phyloP scores from a whole-genome alignment of 257 asterid species.

The Solanum virginianum region DNA sequence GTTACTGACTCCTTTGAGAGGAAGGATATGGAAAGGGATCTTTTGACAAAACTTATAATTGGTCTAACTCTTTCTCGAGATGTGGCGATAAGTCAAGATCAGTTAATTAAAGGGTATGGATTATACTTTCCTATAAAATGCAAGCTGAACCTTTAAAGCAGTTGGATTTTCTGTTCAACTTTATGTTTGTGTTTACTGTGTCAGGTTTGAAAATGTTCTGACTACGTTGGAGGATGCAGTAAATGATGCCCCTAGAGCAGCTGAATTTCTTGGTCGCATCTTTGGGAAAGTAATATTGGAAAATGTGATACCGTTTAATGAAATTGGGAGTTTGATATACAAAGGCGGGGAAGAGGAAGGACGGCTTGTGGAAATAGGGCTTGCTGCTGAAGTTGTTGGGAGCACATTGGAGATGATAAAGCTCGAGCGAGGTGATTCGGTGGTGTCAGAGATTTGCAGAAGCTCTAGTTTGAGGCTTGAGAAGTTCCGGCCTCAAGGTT shows the following conservation, averaged over 20 bases:
- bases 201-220: slow-evolving; percentile 31
- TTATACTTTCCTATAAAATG: background rate
- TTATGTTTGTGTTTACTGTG: background rate
- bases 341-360: slow-evolving; percentile 45
- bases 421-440: slow-evolving; percentile 21
- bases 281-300: slow-evolving; percentile 22
- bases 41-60: slow-evolving; percentile 59
- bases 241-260: slow-evolving; percentile 44
- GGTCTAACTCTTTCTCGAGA: slow-evolving; percentile 44
- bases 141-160: background rate
- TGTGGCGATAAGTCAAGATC: slow-evolving; percentile 42
- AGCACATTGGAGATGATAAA: slow-evolving; percentile 25
- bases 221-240: slow-evolving; percentile 32
- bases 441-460: slow-evolving; percentile 6
- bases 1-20: slow-evolving; percentile 79
- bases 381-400: slow-evolving; percentile 37
- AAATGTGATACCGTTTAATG: slow-evolving; percentile 13
- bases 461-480: slow-evolving; percentile 17
- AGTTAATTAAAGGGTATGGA: slow-evolving; percentile 67
- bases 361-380: slow-evolving; percentile 30
- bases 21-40: slow-evolving; percentile 70
- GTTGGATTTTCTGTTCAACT: background rate
- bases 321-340: slow-evolving; percentile 16
- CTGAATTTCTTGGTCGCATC: slow-evolving; percentile 32
- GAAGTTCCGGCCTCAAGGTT: slow-evolving; percentile 27